phyloP scores from a whole-genome alignment of 768 basidiomycete genomes.

The Leucosporidium scottii region DNA sequence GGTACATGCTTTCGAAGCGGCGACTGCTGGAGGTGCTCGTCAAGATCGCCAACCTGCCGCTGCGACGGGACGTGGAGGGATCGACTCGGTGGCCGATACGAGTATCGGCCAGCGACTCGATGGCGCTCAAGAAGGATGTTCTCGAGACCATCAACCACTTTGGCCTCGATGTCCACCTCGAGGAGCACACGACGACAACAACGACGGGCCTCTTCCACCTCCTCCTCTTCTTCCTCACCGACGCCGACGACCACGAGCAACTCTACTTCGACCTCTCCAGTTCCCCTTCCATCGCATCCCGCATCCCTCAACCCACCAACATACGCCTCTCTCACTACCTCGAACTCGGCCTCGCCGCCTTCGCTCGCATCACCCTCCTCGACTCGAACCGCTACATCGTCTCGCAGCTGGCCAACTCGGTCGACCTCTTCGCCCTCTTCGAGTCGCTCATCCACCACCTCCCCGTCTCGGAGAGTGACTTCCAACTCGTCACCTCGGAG shows the following conservation, averaged over 20 bases:
- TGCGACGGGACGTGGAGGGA: neutral
- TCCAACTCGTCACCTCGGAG: slow-evolving; percentile 49
- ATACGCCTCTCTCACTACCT: slow-evolving; percentile 48
- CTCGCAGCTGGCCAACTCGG: slow-evolving; percentile 54
- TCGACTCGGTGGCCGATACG: slow-evolving; percentile 49
- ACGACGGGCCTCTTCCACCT: slow-evolving; percentile 13
- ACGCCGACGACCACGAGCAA: slow-evolving; percentile 41
- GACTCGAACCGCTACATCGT: slow-evolving; percentile 75
- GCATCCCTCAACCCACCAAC: slow-evolving; percentile 48
- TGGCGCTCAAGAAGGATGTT: slow-evolving; percentile 68
- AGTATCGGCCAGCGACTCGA: slow-evolving; percentile 63
- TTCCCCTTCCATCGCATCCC: slow-evolving; percentile 1
- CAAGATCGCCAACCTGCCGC: slow-evolving; percentile 42
- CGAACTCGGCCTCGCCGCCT: slow-evolving; percentile 75
- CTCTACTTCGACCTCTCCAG: slow-evolving; percentile 22
- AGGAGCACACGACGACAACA: slow-evolving; percentile 40
- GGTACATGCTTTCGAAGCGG: slow-evolving; percentile 59
- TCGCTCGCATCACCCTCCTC: slow-evolving; percentile 65
- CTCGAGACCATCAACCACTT: slow-evolving; percentile 63
- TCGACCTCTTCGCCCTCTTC: slow-evolving; percentile 58
- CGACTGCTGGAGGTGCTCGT: slow-evolving; percentile 61
- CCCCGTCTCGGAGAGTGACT: slow-evolving; percentile 71
- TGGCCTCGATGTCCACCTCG: slow-evolving; percentile 51
- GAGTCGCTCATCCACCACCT: slow-evolving; percentile 69
- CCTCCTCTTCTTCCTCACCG: slow-evolving; percentile 41